phyloP scores from a whole-genome alignment of 164 flowering plant genomes.

The Magnolia officinalis region DNA sequence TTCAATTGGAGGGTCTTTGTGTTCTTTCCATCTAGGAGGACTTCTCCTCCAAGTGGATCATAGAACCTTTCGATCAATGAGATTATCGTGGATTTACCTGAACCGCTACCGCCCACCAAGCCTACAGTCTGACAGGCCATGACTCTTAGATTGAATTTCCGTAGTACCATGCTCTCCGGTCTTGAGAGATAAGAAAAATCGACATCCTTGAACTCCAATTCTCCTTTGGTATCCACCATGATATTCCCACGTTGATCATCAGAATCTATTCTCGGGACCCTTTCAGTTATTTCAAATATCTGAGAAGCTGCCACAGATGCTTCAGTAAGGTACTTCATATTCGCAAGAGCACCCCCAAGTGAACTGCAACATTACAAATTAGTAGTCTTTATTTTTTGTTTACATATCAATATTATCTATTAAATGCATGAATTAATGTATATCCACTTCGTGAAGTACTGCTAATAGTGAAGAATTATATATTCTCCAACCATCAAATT shows the following conservation, averaged over 20 bases:
- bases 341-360: constrained; percentile 31
- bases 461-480: no score
- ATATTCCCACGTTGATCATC: constrained; percentile 26
- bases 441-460: no score
- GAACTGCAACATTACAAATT: constrained; percentile 21
- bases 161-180: constrained; percentile 28
- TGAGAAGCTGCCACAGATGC: constrained; percentile 33
- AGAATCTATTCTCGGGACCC: constrained; percentile 28
- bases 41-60: constrained; percentile 44
- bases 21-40: constrained; percentile 37
- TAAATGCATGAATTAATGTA: no score
- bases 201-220: constrained; percentile 39
- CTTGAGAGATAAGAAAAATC: constrained; percentile 52
- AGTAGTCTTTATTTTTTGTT: background rate
- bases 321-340: constrained; percentile 34
- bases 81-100: constrained; percentile 55
- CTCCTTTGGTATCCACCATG: constrained; percentile 26
- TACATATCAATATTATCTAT: no score
- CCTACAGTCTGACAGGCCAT: constrained; percentile 39
- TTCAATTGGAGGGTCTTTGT: constrained; percentile 40
- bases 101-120: constrained; percentile 57
- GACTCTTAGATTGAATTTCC: constrained; percentile 30
- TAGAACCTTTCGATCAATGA: constrained; percentile 53
- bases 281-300: constrained; percentile 32
- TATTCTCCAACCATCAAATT: no score